Base-by-base conservation (phyloP, 352 stramenopile species). In the Pythium aphanidermatum region DNA sequence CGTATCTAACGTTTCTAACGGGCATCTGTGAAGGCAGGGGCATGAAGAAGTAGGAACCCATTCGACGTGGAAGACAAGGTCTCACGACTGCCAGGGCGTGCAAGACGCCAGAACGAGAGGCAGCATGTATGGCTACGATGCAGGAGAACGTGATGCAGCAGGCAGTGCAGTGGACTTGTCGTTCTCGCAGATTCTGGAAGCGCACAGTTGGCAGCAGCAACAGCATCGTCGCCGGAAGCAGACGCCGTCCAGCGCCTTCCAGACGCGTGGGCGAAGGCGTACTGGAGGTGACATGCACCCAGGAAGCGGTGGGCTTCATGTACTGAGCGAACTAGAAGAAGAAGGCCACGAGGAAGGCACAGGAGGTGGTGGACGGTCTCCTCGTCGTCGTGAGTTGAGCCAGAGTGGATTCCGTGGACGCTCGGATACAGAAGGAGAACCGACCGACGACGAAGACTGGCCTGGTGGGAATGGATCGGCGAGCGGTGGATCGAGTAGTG, bases 111-210 rank as follows among this genome's bases (percentile, higher is more conserved):
- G 24, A 46, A 46, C 24, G 21, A 35, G 38, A 3, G 14, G 19
- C 16, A 27, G 41, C 35, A 78, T 82, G 70, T 74, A 76, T 54
- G 42, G 36, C 23, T 40, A 52, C 39, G 68, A 77, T 46, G 44
- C 56, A 31, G 62, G 46, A 21, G 57, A 63, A n/a, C 36, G 44
- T 13, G 51, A 60, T 45, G 25, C 38, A 21, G 59, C 66, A 27
- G 66, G 53, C 28, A 59, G 44, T 45, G 60, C 48, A 38, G 59
- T 76, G n/a, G 78, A 90, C 61, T 55, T 90, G 50, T 85, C 70
- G 23, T 90, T 87, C 56, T 90, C 78, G 46, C 78, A 90, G 59
- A 79, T 90, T 51, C 60, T 90, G 13, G 78, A 90, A 55, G 73
- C 60, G 17, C 70, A 71, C 17, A 86, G 68, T 42, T 74, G 63